Evolutionary conservation across 2,329 filamentous ascomycete genomes (phyloP).

Genomic region (Paraphaeosphaeria minitans): DNA sequence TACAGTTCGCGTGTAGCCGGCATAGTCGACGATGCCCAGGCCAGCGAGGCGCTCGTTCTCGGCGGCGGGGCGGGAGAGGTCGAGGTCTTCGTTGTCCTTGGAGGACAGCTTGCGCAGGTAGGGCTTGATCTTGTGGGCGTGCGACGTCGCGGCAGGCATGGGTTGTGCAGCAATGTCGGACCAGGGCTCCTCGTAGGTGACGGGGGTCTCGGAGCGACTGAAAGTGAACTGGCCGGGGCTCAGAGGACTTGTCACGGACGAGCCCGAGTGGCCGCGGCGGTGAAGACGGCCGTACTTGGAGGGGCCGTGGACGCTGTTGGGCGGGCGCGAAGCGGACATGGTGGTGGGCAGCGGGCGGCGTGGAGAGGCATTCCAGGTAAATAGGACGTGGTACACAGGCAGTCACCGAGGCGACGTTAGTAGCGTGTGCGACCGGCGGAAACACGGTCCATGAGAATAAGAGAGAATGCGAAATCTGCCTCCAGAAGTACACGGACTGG

Average conservation of each 20-base stretch:
- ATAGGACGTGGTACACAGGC: slow-evolving; percentile 23
- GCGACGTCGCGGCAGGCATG: slow-evolving; percentile 27
- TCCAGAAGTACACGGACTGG: not conserved
- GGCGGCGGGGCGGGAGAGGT: slow-evolving; percentile 60
- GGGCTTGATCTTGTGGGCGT: slow-evolving; percentile 59
- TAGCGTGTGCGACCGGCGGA: slow-evolving; percentile 3
- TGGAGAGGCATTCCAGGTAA: slow-evolving; percentile 25
- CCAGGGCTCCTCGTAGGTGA: slow-evolving; percentile 44
- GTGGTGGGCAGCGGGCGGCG: slow-evolving; percentile 18
- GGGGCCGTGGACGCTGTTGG: slow-evolving; percentile 29
- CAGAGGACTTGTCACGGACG: slow-evolving; percentile 43
- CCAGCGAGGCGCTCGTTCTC: slow-evolving; percentile 60
- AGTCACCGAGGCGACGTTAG: slow-evolving; percentile 11
- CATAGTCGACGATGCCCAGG: slow-evolving; percentile 59
- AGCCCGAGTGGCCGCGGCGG: slow-evolving; percentile 48
- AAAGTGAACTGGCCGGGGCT: slow-evolving; percentile 40
- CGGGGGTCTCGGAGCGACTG: slow-evolving; percentile 42
- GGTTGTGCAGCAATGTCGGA: slow-evolving; percentile 30
- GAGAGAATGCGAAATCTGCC: not conserved
- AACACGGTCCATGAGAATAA: slow-evolving; percentile 1
- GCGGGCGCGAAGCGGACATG: slow-evolving; percentile 28
- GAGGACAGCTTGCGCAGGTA: slow-evolving; percentile 60
- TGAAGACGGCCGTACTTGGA: slow-evolving; percentile 47
- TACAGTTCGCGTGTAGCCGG: slow-evolving; percentile 42
- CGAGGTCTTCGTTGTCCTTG: slow-evolving; percentile 54